These are phyloP conservation scores for Citrus inodora DNA, from an alignment of 345 rosid species.

Conservation along the genomic window DNA sequence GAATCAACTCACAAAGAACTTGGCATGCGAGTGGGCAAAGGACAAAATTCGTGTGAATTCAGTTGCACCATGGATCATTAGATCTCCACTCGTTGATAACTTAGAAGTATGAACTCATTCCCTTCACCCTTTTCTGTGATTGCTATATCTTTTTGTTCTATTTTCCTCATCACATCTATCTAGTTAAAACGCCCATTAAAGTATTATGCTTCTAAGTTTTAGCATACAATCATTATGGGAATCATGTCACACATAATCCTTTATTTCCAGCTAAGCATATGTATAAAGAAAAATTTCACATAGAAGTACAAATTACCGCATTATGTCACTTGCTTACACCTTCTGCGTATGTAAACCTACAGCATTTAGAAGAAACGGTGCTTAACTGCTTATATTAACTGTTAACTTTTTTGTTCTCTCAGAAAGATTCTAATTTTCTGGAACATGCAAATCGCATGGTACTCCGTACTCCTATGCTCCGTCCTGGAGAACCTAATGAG, in stretches of 20 bases:
- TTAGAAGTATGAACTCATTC: neutral
- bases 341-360: neutral
- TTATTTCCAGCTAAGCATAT: too few species aligned
- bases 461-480: constrained; percentile 28
- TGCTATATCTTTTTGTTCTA: too few species aligned
- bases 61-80: constrained; percentile 37
- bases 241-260: too few species aligned
- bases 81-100: constrained; percentile 22
- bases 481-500: neutral
- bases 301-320: too few species aligned
- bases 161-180: too few species aligned
- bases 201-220: too few species aligned
- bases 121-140: neutral
- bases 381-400: neutral
- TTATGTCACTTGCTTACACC: neutral
- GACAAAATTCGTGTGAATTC: constrained; percentile 39
- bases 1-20: constrained; percentile 37
- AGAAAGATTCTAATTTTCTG: neutral
- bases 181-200: too few species aligned
- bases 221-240: too few species aligned
- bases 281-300: too few species aligned
- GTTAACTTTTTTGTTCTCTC: neutral
- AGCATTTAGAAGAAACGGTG: too few species aligned
- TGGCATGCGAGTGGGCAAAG: constrained; percentile 51
- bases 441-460: neutral